Evolutionary conservation across 2,329 filamentous ascomycete genomes (phyloP).

Genomic region (Xylaria polymorpha): DNA sequence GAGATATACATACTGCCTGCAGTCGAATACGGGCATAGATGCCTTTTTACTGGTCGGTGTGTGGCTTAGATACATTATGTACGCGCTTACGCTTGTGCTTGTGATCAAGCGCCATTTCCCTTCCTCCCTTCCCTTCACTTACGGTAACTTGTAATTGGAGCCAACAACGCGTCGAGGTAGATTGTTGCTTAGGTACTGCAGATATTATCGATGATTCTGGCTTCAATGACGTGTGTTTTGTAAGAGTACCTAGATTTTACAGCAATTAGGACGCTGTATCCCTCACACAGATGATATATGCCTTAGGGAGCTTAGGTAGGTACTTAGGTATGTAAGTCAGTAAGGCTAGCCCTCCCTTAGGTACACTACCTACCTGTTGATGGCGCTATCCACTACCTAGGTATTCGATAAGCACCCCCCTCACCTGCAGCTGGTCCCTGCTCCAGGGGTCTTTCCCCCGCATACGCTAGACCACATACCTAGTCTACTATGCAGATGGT

Average conservation of each 20-base stretch:
- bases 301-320: no score
- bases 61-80: not conserved
- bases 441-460: no score
- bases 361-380: no score
- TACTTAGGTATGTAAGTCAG: no score
- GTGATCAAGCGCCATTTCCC: not conserved
- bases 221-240: no score
- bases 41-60: constrained; percentile 9
- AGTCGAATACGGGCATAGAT: constrained; percentile 13
- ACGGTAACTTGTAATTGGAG: not conserved
- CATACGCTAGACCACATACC: no score
- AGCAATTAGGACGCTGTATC: not conserved
- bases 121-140: not conserved
- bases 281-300: not conserved
- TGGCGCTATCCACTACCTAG: no score
- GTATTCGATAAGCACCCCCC: no score
- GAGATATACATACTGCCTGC: constrained; percentile 13
- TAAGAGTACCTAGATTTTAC: not conserved
- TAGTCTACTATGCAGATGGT: no score
- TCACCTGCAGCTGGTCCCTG: no score
- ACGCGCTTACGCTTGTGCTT: not conserved
- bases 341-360: no score
- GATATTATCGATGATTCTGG: not conserved
- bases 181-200: no score
- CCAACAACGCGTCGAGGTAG: not conserved